Percentiles rank a stretch among this genome's conserved stretches.
Evolutionary conservation across 768 basidiomycete species (phyloP).

Genomic region (Phallus indusiatus): DNA sequence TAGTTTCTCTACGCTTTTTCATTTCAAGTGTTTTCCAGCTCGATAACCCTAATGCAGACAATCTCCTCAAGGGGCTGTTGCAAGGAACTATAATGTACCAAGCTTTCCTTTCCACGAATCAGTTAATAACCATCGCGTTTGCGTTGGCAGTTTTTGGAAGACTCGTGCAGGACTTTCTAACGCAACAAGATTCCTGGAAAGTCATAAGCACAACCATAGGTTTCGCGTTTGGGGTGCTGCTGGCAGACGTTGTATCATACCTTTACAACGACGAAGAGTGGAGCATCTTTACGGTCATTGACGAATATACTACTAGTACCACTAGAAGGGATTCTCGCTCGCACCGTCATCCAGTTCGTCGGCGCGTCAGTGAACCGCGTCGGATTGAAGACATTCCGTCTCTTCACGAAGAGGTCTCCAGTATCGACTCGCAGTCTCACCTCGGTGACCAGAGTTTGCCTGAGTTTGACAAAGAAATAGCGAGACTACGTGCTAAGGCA

Average conservation of each 20-base stretch:
- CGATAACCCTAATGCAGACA: slow-evolving; percentile 3
- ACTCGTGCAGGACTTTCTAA: slow-evolving; percentile 53
- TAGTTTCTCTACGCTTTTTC: not conserved
- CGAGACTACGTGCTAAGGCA: slow-evolving; percentile 63
- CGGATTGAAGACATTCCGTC: slow-evolving; percentile 7
- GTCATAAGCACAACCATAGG: slow-evolving; percentile 56
- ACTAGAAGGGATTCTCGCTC: not conserved
- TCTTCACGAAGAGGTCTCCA: slow-evolving; percentile 7
- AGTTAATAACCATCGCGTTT: slow-evolving; percentile 44
- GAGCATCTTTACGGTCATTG: not conserved
- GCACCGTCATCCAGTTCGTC: not conserved
- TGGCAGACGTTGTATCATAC: slow-evolving; percentile 63
- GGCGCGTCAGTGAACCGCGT: slow-evolving; percentile 5
- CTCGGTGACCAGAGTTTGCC: not conserved
- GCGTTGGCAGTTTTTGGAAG: slow-evolving; percentile 50
- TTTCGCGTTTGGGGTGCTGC: slow-evolving; percentile 56
- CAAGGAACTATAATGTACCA: slow-evolving; percentile 70
- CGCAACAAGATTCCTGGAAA: slow-evolving; percentile 43
- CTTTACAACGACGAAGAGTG: slow-evolving; percentile 41
- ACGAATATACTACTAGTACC: not conserved
- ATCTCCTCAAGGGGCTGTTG: slow-evolving; percentile 59
- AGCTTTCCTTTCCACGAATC: slow-evolving; percentile 40
- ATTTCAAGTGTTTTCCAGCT: not conserved
- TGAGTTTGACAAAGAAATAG: slow-evolving; percentile 38
- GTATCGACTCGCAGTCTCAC: slow-evolving; percentile 8